Evolutionary conservation across 352 stramenopile genomes (phyloP), one percentile per base, ranked within the genome.

Genomic region (Phytophthora meadii): DNA sequence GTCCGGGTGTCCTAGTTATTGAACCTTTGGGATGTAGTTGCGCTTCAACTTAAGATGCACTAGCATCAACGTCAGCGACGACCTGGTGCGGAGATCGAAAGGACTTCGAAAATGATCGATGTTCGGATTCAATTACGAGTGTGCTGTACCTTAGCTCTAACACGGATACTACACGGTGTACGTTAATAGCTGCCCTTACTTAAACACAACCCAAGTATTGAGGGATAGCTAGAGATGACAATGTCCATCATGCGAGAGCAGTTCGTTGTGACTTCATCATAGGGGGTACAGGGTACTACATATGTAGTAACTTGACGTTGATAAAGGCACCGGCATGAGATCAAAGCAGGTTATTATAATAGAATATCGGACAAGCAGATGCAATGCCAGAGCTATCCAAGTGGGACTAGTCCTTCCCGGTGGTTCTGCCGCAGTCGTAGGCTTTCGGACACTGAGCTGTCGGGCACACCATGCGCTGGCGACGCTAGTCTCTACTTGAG

Each of bases 11-110:
- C 66, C 70, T 34, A 79, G 63, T 28, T 60, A 47, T 62, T 79
- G 53, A 59, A 10, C 68, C 68, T 65, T 83, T 83, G 27, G 72
- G 72, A 82, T 65, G 7, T 70, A 56, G 30, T 50, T 15, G 24
- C 22, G 22, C 22, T 22, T 22, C 22, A 22, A 22, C 22, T 22
- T 22, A 1, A 22, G 22, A 22, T 22, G 22, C 22, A 22, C 22
- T 22, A 22, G 22, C 22, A 22, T 22, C 22, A 22, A 22, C 22
- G 22, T 22, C 22, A 22, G 22, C 22, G 22, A 22, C 22, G 22
- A 22, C 22, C 22, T 22, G 22, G 22, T 22, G 22, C 22, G 22
- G 22, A 22, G 22, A 22, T 22, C 22, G 22, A 22, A 22, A 22
- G 22, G 22, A 22, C 22, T 22, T 22, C 22, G 22, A 22, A 22